These are phyloP conservation scores for Geranomyces michiganensis DNA, from an alignment of 192 early-diverging fungal species.

Conservation along the genomic window DNA sequence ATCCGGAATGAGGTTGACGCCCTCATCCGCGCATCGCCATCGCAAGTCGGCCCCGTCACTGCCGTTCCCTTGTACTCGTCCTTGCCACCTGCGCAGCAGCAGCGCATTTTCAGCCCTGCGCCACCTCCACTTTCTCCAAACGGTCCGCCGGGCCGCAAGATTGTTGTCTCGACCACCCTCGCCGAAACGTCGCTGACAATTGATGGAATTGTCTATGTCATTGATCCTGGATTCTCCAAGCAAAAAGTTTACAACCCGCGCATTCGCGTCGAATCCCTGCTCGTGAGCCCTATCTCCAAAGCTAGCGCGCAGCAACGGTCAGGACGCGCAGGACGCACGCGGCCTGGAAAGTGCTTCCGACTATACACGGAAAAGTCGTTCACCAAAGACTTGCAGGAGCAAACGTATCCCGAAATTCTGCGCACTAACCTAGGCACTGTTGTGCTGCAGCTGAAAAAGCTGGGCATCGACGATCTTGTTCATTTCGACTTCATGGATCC, in stretches of 20 bases:
- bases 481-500: conserved; percentile 99
- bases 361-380: conserved; percentile 98
- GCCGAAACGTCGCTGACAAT: conserved; percentile 99
- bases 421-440: conserved; percentile 94
- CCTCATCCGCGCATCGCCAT: conserved; percentile 43
- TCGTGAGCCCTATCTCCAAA: conserved; percentile 93
- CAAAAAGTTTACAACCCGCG: conserved; percentile 98
- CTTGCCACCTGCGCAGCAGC: conserved; percentile 87
- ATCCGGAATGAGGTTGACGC: conserved; percentile 77
- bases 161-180: conserved; percentile 96
- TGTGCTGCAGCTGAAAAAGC: conserved; percentile 96
- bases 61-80: conserved; percentile 91
- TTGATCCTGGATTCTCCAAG: conserved; percentile 99
- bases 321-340: conserved; percentile 97
- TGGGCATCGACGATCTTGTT: conserved; percentile 95
- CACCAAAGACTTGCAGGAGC: conserved; percentile 89
- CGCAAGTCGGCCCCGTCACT: conserved; percentile 79
- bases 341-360: conserved; percentile 98
- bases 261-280: conserved; percentile 91
- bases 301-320: conserved; percentile 96
- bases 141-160: conserved; percentile 92
- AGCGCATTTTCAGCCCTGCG: conserved; percentile 90
- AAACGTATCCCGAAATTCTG: conserved; percentile 98
- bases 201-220: conserved; percentile 98
- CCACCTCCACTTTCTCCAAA: conserved; percentile 76